Conservation (phyloP, 164 flowering plant species). For the Macadamia tetraphylla region DNA sequence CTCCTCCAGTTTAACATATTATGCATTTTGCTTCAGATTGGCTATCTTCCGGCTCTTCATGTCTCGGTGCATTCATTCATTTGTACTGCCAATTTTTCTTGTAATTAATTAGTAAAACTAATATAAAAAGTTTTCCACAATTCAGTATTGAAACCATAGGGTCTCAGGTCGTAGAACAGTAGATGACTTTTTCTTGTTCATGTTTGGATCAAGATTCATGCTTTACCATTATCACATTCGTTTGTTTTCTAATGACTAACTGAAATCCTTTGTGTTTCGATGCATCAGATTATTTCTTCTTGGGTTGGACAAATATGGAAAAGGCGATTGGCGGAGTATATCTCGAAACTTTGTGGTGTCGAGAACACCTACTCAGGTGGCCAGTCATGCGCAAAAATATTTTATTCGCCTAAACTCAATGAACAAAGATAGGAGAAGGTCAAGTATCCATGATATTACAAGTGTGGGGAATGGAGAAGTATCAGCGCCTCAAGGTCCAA, state of each 20-base stretch:
- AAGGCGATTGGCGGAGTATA: constrained; percentile 96
- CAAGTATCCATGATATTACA: constrained; percentile 93
- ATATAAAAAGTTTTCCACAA: too few relatives aligned
- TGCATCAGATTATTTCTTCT: constrained; percentile 73
- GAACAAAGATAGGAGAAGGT: constrained; percentile 88
- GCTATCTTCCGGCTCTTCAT: too few relatives aligned
- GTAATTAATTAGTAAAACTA: too few relatives aligned
- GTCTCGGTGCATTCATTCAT: too few relatives aligned
- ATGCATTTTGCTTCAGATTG: too few relatives aligned
- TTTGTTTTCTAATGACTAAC: not conserved
- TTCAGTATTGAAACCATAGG: too few relatives aligned
- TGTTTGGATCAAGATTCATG: not conserved
- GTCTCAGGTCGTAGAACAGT: too few relatives aligned
- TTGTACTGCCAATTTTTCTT: too few relatives aligned
- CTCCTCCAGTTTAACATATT: too few relatives aligned
- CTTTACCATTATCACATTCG: not conserved
- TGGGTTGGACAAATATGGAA: constrained; percentile 90
- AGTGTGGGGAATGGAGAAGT: constrained; percentile 59
- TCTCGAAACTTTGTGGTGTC: constrained; percentile 88
- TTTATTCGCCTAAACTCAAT: constrained; percentile 88
- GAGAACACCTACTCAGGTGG: constrained; percentile 92
- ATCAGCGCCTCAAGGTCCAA: constrained; percentile 63
- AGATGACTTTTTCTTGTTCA: not conserved
- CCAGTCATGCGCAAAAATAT: constrained; percentile 93
- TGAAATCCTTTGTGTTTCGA: too few relatives aligned